Conservation (phyloP, 163 green algal genomes). For the Scenedesmus sp. region DNA sequence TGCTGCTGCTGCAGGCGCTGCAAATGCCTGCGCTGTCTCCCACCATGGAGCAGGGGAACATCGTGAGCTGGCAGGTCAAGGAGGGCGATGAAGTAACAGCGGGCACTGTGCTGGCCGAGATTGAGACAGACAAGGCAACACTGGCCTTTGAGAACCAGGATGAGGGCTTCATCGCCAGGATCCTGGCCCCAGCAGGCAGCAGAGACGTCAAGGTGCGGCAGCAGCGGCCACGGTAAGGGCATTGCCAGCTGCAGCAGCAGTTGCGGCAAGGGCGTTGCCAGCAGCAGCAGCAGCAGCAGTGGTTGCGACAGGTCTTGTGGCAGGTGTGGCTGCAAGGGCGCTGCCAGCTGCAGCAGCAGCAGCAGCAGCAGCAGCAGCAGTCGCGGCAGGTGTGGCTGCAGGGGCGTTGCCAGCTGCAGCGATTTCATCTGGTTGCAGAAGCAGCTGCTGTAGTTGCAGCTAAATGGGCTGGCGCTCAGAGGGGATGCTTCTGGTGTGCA, state of each 20-base stretch:
- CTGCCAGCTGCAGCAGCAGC: too few relatives aligned
- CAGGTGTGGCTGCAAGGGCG: background rate
- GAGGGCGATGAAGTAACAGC: conserved; percentile 73
- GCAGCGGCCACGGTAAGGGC: background rate
- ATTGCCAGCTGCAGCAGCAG: conserved; percentile 47
- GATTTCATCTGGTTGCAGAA: too few relatives aligned
- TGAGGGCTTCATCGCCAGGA: conserved; percentile 76
- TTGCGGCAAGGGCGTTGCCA: background rate
- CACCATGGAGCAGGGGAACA: conserved; percentile 93
- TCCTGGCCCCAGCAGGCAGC: conserved; percentile 79
- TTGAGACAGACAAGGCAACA: conserved; percentile 92
- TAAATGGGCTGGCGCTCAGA: too few relatives aligned
- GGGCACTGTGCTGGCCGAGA: conserved; percentile 81
- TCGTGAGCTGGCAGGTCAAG: conserved; percentile 84
- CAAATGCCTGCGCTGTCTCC: conserved; percentile 93
- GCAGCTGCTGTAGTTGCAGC: too few relatives aligned
- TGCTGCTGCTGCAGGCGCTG: conserved; percentile 69
- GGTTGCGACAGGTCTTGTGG: background rate
- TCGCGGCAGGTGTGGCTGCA: too few relatives aligned
- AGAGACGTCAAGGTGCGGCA: conserved; percentile 62
- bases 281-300: background rate
- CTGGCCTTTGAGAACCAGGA: conserved; percentile 89
- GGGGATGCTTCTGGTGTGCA: too few relatives aligned
- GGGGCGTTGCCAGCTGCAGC: too few relatives aligned
- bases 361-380: too few relatives aligned